A percentile compares a stretch with the other conserved stretches of the same genome.
Evolutionary conservation across 257 asterid genomes (phyloP).

Genomic region (Solanum bulbocastanum): DNA sequence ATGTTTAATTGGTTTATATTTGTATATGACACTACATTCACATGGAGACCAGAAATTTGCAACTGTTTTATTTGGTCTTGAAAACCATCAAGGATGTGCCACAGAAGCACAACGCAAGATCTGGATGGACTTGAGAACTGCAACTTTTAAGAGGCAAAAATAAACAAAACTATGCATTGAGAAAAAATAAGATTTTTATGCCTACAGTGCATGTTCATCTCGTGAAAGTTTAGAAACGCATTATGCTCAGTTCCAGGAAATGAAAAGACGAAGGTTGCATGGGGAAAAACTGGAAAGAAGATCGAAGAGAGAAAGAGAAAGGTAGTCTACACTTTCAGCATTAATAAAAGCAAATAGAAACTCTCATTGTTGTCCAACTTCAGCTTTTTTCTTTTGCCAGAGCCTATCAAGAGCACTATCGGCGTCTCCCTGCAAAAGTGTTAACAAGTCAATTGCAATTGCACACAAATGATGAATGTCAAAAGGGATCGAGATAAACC

Average conservation of each 20-base stretch:
- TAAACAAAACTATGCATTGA: not conserved
- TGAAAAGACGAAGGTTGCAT: not conserved
- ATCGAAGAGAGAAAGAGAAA: not conserved
- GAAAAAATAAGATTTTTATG: not conserved
- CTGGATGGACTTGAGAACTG: not conserved
- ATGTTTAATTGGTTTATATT: not conserved
- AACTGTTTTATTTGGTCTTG: not conserved
- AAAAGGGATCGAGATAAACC: not conserved
- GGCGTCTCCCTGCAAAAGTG: constrained; percentile 15
- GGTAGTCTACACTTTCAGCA: not conserved
- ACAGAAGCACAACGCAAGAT: not conserved
- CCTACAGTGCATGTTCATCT: not conserved
- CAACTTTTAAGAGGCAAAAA: not conserved
- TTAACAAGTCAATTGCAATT: not conserved
- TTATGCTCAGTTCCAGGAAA: not conserved
- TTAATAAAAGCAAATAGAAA: not conserved
- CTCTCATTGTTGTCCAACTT: constrained; percentile 1
- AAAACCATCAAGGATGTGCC: not conserved
- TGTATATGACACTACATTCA: not conserved
- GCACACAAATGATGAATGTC: not conserved
- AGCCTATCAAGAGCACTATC: constrained; percentile 20
- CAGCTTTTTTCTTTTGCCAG: constrained; percentile 17
- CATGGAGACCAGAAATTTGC: not conserved
- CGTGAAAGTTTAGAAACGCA: not conserved
- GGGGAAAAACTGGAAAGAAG: not conserved